Percentiles rank a stretch among this genome's conserved stretches.
Conservation (phyloP, 1,284 basidiomycete species). For the Melampsora americana region DNA sequence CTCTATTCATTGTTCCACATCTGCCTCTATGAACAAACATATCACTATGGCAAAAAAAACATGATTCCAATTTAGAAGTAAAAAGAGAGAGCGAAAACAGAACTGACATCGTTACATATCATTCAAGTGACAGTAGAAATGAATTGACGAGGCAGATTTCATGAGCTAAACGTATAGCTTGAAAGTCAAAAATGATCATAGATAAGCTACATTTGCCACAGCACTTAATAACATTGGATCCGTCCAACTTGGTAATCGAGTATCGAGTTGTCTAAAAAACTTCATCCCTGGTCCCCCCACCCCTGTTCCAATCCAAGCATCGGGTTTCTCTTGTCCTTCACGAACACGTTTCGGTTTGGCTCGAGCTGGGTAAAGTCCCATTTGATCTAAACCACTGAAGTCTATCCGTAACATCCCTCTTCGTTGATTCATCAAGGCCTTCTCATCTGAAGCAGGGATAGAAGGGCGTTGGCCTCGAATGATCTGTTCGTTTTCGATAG, state of each 20-base stretch:
- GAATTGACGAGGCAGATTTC: too few species aligned
- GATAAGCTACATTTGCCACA: slow-evolving; percentile 26
- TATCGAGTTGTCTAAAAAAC: slow-evolving; percentile 16
- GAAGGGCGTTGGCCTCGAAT: slow-evolving; percentile 22
- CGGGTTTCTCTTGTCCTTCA: too few species aligned
- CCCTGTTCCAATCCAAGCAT: too few species aligned
- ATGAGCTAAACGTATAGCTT: too few species aligned
- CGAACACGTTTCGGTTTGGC: slow-evolving; percentile 16
- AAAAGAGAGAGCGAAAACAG: too few species aligned
- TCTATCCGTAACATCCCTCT: slow-evolving; percentile 25
- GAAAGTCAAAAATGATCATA: background rate
- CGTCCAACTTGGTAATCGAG: slow-evolving; percentile 26
- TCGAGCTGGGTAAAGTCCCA: slow-evolving; percentile 37
- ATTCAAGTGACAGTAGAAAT: too few species aligned
- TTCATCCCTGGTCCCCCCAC: slow-evolving; percentile 15
- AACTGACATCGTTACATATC: too few species aligned
- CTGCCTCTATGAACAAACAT: too few species aligned
- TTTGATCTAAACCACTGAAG: slow-evolving; percentile 37
- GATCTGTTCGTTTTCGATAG: slow-evolving; percentile 48
- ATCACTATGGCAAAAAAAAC: too few species aligned
- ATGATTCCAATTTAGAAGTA: too few species aligned
- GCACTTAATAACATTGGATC: slow-evolving; percentile 42
- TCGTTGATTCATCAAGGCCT: slow-evolving; percentile 14
- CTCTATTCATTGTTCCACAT: too few species aligned
- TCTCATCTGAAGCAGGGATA: slow-evolving; percentile 47